Conservation (phyloP, 805 yeast genomes). For the Clavispora fructus region DNA sequence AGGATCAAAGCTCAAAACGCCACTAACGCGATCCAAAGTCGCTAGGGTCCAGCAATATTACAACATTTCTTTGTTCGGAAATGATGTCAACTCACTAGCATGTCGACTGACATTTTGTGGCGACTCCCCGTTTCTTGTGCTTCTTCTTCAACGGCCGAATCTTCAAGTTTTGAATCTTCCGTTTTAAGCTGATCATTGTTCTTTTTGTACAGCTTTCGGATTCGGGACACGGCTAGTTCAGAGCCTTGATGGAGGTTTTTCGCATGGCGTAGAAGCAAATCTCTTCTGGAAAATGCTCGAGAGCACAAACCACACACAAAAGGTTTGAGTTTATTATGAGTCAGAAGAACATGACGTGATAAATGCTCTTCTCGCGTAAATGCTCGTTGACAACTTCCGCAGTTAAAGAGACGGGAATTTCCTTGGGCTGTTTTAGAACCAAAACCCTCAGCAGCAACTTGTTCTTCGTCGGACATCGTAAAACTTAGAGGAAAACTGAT, state of each 20-base stretch:
- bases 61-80: not conserved
- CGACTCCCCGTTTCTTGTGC: constrained; percentile 24
- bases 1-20: not conserved
- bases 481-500: not conserved
- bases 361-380: constrained; percentile 44
- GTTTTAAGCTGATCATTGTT: constrained; percentile 1
- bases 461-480: not conserved
- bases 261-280: constrained; percentile 40
- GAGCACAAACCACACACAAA: constrained; percentile 40
- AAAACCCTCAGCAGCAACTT: constrained; percentile 12
- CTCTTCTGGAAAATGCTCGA: constrained; percentile 40
- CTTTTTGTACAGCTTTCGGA: constrained; percentile 33
- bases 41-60: not conserved
- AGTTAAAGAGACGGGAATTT: constrained; percentile 37
- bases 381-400: constrained; percentile 38
- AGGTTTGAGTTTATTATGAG: constrained; percentile 42
- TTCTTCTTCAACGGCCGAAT: constrained; percentile 2
- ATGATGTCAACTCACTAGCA: constrained; percentile 30
- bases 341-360: constrained; percentile 37
- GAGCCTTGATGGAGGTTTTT: constrained; percentile 41
- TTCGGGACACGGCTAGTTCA: constrained; percentile 39
- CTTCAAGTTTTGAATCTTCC: constrained; percentile 9
- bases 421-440: constrained; percentile 43
- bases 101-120: constrained; percentile 37
- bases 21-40: not conserved